Base-by-base conservation (phyloP, 2,329 filamentous ascomycete genomes). In the Sporothrix luriei region DNA sequence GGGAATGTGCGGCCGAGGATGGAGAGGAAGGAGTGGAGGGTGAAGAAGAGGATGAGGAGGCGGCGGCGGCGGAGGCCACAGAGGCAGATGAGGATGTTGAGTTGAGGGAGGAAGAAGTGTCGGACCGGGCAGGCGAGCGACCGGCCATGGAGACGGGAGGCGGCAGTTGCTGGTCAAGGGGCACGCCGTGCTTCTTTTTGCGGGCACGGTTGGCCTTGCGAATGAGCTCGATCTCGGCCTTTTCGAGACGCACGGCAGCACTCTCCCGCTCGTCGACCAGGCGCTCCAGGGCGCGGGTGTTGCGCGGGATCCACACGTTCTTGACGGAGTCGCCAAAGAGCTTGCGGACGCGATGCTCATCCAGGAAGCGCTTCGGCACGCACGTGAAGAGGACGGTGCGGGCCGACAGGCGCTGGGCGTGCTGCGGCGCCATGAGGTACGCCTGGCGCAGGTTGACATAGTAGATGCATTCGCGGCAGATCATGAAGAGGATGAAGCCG, bases 401-500 rank as follows among this genome's bases (percentile, higher is more conserved):
- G 0, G 94, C 93, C 0, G 94, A 97, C 54, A 98, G 88, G 21
- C 94, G 90, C 74, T 89, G 90, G 38, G 93, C 87, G 76, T 97
- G 94, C 66, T 91, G 84, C 0, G 92, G 93, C 2, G 93, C 92
- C 69, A 97, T 84, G n/a, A 94, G 87, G 81, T 96, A 98, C 0
- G 94, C 94, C 80, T 98, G 95, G 73, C 94, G 91, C 67, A 98
- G 81, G 75, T 97, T 97, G 82, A 97, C 92, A 79, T 93, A 97
- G 85, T 90, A 98, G 75, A 99, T 90, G 77, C 90, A 90, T 79
- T 99, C 95, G 72, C 95, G 88, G 40, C 92, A 92, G 68, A 99
- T 88, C 76, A 93, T 92, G 79, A 93, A 94, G 79, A 97, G 89
- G 71, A 99, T 85, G 78, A 98, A 97, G 69, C 87, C 84, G 75